A percentile compares a stretch with the other conserved stretches of the same genome.
Conservation (phyloP, 371 early-diverging fungal species). For the Blastocladiella emersonii region DNA sequence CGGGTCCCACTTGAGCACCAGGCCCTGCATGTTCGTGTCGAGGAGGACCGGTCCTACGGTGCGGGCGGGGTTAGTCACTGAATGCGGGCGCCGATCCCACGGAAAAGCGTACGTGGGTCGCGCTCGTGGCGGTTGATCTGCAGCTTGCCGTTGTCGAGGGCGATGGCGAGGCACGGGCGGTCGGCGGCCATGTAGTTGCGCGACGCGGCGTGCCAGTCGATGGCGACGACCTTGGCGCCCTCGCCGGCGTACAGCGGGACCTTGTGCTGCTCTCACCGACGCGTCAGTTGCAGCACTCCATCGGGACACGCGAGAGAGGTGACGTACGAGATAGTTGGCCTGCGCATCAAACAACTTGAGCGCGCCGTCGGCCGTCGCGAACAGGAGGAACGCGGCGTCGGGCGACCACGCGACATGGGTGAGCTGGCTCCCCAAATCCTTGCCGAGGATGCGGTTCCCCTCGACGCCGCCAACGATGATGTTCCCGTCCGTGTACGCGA, state of each 20-base stretch:
- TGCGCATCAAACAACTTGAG: slow-evolving; percentile 29
- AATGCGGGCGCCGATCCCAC: background rate
- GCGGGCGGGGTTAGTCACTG: too few species aligned
- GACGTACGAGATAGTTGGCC: slow-evolving; percentile 25
- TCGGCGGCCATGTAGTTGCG: slow-evolving; percentile 14
- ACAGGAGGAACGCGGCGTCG: slow-evolving; percentile 29
- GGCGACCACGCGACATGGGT: slow-evolving; percentile 38
- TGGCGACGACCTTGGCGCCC: slow-evolving; percentile 16
- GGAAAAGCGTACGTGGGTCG: slow-evolving; percentile 18
- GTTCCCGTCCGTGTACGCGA: slow-evolving; percentile 33
- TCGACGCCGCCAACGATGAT: slow-evolving; percentile 46
- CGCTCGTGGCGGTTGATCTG: slow-evolving; percentile 31
- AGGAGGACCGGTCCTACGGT: slow-evolving; percentile 25
- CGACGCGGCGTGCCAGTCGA: slow-evolving; percentile 28
- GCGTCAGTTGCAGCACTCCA: background rate
- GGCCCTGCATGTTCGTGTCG: slow-evolving; percentile 27
- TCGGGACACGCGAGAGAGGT: background rate
- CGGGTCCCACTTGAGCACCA: slow-evolving; percentile 30
- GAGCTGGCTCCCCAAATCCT: slow-evolving; percentile 27
- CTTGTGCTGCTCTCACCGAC: slow-evolving; percentile 14
- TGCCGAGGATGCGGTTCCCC: slow-evolving; percentile 37
- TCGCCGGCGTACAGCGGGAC: slow-evolving; percentile 17
- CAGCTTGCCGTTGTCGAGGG: slow-evolving; percentile 34
- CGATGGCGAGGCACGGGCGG: slow-evolving; percentile 36
- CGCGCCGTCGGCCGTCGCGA: slow-evolving; percentile 27